These are phyloP conservation scores for Zygoascus hellenicus DNA, from an alignment of 1,139 yeast genomes.

Conservation along the genomic window DNA sequence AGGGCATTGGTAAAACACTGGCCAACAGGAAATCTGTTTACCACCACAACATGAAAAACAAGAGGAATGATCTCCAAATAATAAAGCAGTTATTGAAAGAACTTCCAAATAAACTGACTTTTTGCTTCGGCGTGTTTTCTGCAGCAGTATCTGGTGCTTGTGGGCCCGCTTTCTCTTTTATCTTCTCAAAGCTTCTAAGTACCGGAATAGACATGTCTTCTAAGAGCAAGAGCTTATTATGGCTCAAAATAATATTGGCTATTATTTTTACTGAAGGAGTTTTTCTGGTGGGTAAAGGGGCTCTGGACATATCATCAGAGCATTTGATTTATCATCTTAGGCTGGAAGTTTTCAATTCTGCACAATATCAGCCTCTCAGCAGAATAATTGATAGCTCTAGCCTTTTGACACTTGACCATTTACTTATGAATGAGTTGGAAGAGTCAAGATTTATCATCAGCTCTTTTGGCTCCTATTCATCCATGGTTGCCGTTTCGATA, in stretches of 20 bases:
- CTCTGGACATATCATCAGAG: slow-evolving; percentile 59
- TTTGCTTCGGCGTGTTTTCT: slow-evolving; percentile 48
- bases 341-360: slow-evolving; percentile 37
- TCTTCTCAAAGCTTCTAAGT: slow-evolving; percentile 61
- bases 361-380: no score
- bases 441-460: slow-evolving; percentile 64
- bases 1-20: no score
- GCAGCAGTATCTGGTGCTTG: slow-evolving; percentile 55
- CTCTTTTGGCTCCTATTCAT: slow-evolving; percentile 48
- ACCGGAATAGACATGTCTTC: slow-evolving; percentile 30
- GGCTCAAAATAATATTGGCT: slow-evolving; percentile 63
- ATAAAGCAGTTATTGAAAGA: slow-evolving; percentile 10
- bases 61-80: not conserved
- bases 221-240: slow-evolving; percentile 38
- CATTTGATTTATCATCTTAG: slow-evolving; percentile 58
- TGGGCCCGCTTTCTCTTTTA: slow-evolving; percentile 73
- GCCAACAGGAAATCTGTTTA: no score
- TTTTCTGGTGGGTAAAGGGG: slow-evolving; percentile 47
- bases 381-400: not conserved
- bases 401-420: slow-evolving; percentile 33
- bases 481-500: slow-evolving; percentile 48
- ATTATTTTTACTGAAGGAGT: slow-evolving; percentile 59
- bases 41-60: not conserved
- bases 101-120: slow-evolving; percentile 32
- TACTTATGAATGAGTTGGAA: slow-evolving; percentile 73